Base-by-base conservation (phyloP, 805 yeast species). In the Candida jianshihensis region DNA sequence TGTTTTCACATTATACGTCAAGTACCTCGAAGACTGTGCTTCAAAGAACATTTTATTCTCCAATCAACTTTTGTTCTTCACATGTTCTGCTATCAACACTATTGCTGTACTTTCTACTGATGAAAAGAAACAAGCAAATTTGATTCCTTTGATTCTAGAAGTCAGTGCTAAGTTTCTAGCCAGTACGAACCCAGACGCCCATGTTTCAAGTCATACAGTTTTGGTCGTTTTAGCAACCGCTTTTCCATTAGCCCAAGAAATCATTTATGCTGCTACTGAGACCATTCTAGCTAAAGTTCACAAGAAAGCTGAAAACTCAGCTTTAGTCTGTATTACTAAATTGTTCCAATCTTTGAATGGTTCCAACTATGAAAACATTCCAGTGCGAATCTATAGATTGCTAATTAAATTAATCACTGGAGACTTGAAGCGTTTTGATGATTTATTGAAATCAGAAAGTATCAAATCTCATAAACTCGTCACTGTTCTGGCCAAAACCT, bases 131-230 rank as follows among this genome's bases (percentile, higher is more conserved):
- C 59, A 81, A 32, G 66, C 71, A 31, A 67, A 64, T 16, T 53
- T 69, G 18, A 66, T 79, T 28, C 85, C 88, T 4, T 48, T 70
- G 4, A 59, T 79, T 14, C 63, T 84, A 45, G 81, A 78, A 51
- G 61, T 70, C 2, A 63, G 78, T 13, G 84, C 82, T 15, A 64
- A 67, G 38, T 59, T 83, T 27, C 59, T 81, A 41, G 60, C 62
- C 2, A 63, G 75, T 6, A 40, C 60, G 11, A 61, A 60, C 37
- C 60, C 65, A 8, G 94, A 86, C 49, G 70, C 80, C 34, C 92
- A 84, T 56, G 70, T 86, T 40, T 81, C 96, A 15, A 87, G 90
- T 2, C 90, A 85, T 56, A 83, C 95, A 33, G 66, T 88, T 12
- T 55, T 90, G 18, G 74, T 90, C 1, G 96, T 90, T 3, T 63